phyloP scores from a whole-genome alignment of 2,329 filamentous ascomycete genomes.

The Hypocreales sp. region DNA sequence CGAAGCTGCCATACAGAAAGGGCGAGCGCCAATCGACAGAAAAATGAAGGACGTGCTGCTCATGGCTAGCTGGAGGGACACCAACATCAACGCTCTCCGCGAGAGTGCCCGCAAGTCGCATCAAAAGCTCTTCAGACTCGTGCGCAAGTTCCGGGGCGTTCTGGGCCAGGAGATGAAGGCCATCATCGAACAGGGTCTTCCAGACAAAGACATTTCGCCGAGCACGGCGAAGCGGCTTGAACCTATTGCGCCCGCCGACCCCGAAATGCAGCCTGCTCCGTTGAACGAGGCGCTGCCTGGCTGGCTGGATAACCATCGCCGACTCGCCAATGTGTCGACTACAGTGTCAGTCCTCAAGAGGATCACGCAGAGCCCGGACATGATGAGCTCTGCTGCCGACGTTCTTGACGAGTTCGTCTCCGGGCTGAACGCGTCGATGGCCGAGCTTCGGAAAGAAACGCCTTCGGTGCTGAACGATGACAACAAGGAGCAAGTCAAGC shows the following conservation, averaged over 20 bases:
- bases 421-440: constrained; percentile 51
- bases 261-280: constrained; percentile 5
- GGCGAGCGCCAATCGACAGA: constrained; percentile 68
- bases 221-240: constrained; percentile 1
- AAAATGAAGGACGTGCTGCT: constrained; percentile 87
- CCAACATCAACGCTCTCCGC: constrained; percentile 75
- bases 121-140: constrained; percentile 77
- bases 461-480: constrained; percentile 71
- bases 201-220: constrained; percentile 26
- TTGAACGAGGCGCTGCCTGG: constrained; percentile 15
- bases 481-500: constrained; percentile 69
- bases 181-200: constrained; percentile 44
- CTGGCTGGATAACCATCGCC: constrained; percentile 34
- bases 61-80: constrained; percentile 94
- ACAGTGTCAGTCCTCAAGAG: constrained; percentile 63
- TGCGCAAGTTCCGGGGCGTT: constrained; percentile 74
- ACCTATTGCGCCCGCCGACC: constrained; percentile 2
- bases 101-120: constrained; percentile 87
- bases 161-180: constrained; percentile 61
- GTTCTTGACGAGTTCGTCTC: constrained; percentile 54
- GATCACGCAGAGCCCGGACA: constrained; percentile 36
- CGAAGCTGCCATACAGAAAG: constrained; percentile 46
- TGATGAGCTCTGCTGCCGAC: constrained; percentile 37
- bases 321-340: constrained; percentile 54
- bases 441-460: constrained; percentile 69